Base-by-base conservation (phyloP, 495 filamentous ascomycete genomes). In the Aspergillus nanangensis region DNA sequence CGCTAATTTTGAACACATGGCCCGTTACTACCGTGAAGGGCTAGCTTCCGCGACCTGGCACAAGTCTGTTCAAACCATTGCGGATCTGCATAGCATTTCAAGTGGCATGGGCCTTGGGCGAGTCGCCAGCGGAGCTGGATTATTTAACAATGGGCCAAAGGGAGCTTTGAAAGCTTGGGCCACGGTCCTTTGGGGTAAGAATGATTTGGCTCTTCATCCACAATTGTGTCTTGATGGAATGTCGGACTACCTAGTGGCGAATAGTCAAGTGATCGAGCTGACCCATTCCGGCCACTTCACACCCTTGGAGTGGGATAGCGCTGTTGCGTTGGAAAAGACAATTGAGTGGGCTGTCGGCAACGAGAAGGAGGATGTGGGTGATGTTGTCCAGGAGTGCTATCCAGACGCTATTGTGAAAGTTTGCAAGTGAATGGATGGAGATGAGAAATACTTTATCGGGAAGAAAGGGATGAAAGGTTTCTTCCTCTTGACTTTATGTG, bases 121-220 rank as follows among this genome's bases (percentile, higher is more conserved):
- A 14, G 50, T 52, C 11, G 68, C 57, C 41, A 74, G 62, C 45
- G 69, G 67, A 19, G 56, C 60, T 1, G 69, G 67, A 1, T 40
- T 80, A 11, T 74, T 77, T 42, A 67, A 76, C 18, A 69, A 76
- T 13, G 66, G 66, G 0, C 63, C 68, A 5, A 48, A 58, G 4
- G 73, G 76, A 0, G 54, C 61, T 8, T 44, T 81, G 20, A 75
- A 72, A 41, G 68, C 71, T 19, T 63, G 57, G 20, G 60, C 73
- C 5, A 80, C 77, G 14, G 48, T 80, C n/a, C 45, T 81, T 19
- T 76, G 73, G 65, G 78, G 78, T n/a, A 52, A 67, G 52, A 48
- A 67, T 19, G 77, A 81, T 47, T 35, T 56, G 33, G 69, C 69
- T 13, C 50, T 73, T 10, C 58, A 67, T 27, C 51, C 44, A 18